Evolutionary conservation across 441 rosid genomes (phyloP).

Genomic region (Populus hybrid): DNA sequence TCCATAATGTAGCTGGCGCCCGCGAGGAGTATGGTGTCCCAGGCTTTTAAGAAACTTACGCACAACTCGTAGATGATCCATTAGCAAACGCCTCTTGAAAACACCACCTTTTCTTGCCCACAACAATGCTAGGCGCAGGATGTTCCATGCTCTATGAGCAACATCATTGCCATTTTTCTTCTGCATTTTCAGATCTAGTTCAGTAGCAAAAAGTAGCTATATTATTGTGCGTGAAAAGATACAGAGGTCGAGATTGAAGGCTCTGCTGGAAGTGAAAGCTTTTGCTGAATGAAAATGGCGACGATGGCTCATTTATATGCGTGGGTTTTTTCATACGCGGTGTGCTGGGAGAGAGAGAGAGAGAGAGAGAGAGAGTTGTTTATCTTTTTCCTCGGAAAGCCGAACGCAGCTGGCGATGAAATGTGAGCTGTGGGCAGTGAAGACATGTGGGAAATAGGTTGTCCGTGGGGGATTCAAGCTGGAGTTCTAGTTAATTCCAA

Average conservation of each 20-base stretch:
- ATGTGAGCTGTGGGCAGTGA: constrained; percentile 17
- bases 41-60: constrained; percentile 61
- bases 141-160: constrained; percentile 46
- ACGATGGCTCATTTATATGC: neutral
- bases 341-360: neutral
- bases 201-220: neutral
- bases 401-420: neutral
- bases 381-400: neutral
- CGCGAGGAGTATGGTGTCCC: constrained; percentile 18
- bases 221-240: neutral
- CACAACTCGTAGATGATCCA: constrained; percentile 43
- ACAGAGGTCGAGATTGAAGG: neutral
- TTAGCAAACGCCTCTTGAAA: constrained; percentile 47
- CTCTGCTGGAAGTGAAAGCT: neutral
- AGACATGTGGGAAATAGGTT: constrained; percentile 19
- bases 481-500: constrained; percentile 4
- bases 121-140: constrained; percentile 53
- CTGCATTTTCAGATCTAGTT: constrained; percentile 18
- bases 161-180: constrained; percentile 30
- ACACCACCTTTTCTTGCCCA: constrained; percentile 77
- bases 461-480: constrained; percentile 20
- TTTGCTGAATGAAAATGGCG: neutral
- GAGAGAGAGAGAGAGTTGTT: neutral
- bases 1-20: constrained; percentile 25
- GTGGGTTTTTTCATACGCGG: constrained; percentile 26